These are phyloP conservation scores for Lentinula edodes DNA, from an alignment of 768 basidiomycete species.

Conservation along the genomic window DNA sequence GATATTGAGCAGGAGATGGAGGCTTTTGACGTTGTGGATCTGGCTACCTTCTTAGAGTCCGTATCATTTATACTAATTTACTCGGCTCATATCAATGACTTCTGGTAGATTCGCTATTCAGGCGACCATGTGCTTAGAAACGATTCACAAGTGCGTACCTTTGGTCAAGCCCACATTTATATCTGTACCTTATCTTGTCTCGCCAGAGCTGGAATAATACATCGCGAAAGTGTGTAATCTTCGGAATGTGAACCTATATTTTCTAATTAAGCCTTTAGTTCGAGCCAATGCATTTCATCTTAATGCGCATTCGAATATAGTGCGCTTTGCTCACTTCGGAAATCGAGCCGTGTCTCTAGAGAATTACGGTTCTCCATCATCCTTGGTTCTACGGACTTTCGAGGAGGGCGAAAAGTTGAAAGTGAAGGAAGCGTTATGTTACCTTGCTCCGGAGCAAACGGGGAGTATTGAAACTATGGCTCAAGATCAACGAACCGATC, in stretches of 20 bases:
- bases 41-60: slow-evolving; percentile 72
- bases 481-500: slow-evolving; percentile 69
- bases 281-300: slow-evolving; percentile 75
- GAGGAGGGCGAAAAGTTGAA: slow-evolving; percentile 62
- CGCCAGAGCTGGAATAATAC: slow-evolving; percentile 49
- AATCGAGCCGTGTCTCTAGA: slow-evolving; percentile 71
- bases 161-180: background rate
- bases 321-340: slow-evolving; percentile 69
- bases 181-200: background rate
- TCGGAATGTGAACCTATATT: background rate
- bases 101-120: slow-evolving; percentile 62
- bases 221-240: slow-evolving; percentile 53
- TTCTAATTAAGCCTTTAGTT: slow-evolving; percentile 29
- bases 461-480: slow-evolving; percentile 67
- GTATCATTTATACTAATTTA: slow-evolving; percentile 13
- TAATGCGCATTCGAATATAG: slow-evolving; percentile 62
- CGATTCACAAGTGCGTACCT: slow-evolving; percentile 47
- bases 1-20: slow-evolving; percentile 48
- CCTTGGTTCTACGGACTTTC: slow-evolving; percentile 55
- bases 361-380: slow-evolving; percentile 65
- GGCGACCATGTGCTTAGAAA: slow-evolving; percentile 66
- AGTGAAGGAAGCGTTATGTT: slow-evolving; percentile 72
- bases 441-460: slow-evolving; percentile 73
- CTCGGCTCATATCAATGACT: slow-evolving; percentile 4
- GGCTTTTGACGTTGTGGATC: slow-evolving; percentile 66